Evolutionary conservation across 2,329 filamentous ascomycete species (phyloP), one percentile per base, ranked within the genome.

Genomic region (Xylaria sp.): DNA sequence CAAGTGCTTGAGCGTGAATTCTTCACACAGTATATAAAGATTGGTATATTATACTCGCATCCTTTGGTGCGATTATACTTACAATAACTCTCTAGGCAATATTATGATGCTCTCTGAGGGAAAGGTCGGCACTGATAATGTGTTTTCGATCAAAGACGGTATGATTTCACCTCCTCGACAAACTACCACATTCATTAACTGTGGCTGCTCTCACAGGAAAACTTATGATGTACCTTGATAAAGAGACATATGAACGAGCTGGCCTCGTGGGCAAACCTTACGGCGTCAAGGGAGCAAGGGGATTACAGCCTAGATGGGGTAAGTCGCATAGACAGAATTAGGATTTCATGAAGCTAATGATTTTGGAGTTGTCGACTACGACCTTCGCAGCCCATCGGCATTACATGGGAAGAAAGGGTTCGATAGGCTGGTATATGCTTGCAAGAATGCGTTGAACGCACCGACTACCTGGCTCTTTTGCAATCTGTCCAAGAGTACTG

Each of bases 101-200:
- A 83, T 97, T 57, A 79, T 93, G 72, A 93, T 98, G 91, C 85
- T 97, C 2, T 97, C 94, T 0, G 88, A 94, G 78, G 94, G 93
- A 13, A 86, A 86, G 36, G 82, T 86, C 8, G 90, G 89, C 2
- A 84, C 90, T 2, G 91, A 94, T 74, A 92, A 92, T 73, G 84
- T 91, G 2, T 95, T 93, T 77, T 87, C 87, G 0, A 81, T 98
- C 1, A 84, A 82, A 65, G 86, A 93, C 72, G 94, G 93, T 87
- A 82, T 60, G 78, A 12, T 25, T 34, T 28, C 25, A 12, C 12
- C 28, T 60, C 56, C 46, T 56, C 41, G 18, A 12, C 32, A 45
- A 56, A 39, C 13, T 13, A 5, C 4, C 25, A 8, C 25, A 43
- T 60, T 50, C 23, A 45, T 56, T 66, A 39, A 66, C 8, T 12